Base-by-base conservation (phyloP, 192 early-diverging fungal species). In the Fimicolochytrium jonesii region DNA sequence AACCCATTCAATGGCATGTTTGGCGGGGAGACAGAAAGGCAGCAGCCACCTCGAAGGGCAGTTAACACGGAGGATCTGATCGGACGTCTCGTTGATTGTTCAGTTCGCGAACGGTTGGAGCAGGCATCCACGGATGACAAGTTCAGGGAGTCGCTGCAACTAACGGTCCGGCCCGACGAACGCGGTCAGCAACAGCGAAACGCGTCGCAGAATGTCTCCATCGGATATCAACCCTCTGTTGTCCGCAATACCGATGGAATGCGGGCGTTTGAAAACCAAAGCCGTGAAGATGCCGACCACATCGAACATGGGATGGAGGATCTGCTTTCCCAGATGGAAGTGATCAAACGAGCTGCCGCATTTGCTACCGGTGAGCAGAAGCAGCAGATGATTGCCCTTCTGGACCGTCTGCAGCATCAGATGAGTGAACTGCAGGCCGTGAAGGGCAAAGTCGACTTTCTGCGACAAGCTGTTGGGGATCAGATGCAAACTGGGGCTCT, bases 251-350 rank as follows among this genome's bases (percentile, higher is more conserved):
- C 58, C 20, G 17, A 26, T 43, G 33, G 20, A 31, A 47, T 43
- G 17, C 48, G 13, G 30, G 23, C 30, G 2, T 20, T 9, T n/a
- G 18, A 29, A 15, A 30, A 39, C 37, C n/a, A 23, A 7, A 43
- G 23, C 25, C 29, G 18, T 17, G 22, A 39, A 25, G 44, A 54
- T 29, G 57, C 44, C 15, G 57, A 23, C 42, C 39, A 43, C 3
- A 30, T 59, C 28, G 57, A 59, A n/a, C 23, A 45, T 17, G 61
- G 51, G 7, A 42, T 64, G 61, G 51, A 54, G 34, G 51, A 64
- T 17, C 13, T 64, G 25, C 18, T 64, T 0, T 3, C 4, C 13
- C 4, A 55, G n/a, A 64, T 64, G 61, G 13, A 32, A 6, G 55
- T 51, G 10, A 55, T 64, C 1, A 18, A 55, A 25, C 20, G 42